phyloP scores from a whole-genome alignment of 1,139 yeast genomes.

The Yarrowia galli region DNA sequence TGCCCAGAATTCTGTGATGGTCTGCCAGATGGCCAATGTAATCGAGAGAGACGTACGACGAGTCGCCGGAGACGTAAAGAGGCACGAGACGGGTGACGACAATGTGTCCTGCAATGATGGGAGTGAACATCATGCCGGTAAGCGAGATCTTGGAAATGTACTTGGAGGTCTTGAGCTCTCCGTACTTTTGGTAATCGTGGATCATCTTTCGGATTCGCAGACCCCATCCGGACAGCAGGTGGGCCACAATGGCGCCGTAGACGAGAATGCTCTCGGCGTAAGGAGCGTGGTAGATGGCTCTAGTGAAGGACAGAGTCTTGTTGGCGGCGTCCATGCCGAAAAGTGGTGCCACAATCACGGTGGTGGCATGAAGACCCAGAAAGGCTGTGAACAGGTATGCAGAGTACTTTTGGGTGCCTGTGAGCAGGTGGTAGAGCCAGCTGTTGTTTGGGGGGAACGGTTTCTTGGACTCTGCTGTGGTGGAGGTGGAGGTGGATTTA shows the following conservation, averaged over 20 bases:
- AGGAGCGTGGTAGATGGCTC: slow-evolving; percentile 67
- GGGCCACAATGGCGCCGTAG: slow-evolving; percentile 58
- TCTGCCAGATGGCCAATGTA: slow-evolving; percentile 59
- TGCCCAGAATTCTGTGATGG: slow-evolving; percentile 33
- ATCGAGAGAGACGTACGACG: slow-evolving; percentile 62
- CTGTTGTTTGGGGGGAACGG: slow-evolving; percentile 11
- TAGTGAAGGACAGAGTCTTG: slow-evolving; percentile 65
- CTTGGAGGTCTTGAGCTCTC: slow-evolving; percentile 48
- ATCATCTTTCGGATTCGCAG: slow-evolving; percentile 55
- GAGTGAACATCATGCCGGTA: slow-evolving; percentile 64
- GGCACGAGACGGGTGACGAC: slow-evolving; percentile 61
- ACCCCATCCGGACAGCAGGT: slow-evolving; percentile 62
- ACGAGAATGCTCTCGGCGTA: slow-evolving; percentile 59
- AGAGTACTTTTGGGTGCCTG: slow-evolving; percentile 62
- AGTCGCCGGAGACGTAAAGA: slow-evolving; percentile 65
- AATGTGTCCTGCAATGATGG: slow-evolving; percentile 59
- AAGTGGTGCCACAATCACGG: slow-evolving; percentile 65
- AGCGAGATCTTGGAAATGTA: slow-evolving; percentile 59
- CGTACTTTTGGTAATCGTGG: slow-evolving; percentile 46
- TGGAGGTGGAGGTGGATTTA: not conserved
- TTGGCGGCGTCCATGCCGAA: slow-evolving; percentile 59
- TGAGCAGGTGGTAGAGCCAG: slow-evolving; percentile 31
- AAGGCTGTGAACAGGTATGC: slow-evolving; percentile 67
- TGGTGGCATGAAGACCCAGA: slow-evolving; percentile 63
- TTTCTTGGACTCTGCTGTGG: not conserved